A percentile compares a stretch with the other conserved stretches of the same genome.
phyloP scores from a whole-genome alignment of 805 yeast genomes.

The Candida hungchunana region DNA sequence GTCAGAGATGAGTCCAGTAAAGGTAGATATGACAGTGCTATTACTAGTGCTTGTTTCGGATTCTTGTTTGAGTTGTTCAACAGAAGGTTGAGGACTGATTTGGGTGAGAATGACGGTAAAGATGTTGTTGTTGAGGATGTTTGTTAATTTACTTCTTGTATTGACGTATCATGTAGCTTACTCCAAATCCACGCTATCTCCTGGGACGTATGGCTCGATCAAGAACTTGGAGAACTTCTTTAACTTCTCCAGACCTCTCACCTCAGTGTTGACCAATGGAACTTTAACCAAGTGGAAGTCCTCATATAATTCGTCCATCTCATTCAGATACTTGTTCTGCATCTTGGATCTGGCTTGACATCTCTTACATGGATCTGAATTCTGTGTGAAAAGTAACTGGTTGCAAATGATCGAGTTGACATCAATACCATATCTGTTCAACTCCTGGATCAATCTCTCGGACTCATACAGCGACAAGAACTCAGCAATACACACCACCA shows the following conservation, averaged over 20 bases:
- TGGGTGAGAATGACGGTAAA: conserved; percentile 58
- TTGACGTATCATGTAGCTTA: too few relatives aligned
- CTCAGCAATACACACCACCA: conserved; percentile 97
- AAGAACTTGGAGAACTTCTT: conserved; percentile 79
- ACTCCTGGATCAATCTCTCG: conserved; percentile 95
- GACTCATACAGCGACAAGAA: conserved; percentile 94
- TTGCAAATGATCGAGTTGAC: conserved; percentile 95
- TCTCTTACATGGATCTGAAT: conserved; percentile 76
- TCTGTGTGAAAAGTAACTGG: conserved; percentile 82
- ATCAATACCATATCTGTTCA: conserved; percentile 92
- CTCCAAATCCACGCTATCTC: conserved; percentile 25
- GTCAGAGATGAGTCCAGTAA: conserved; percentile 74
- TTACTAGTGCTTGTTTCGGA: conserved; percentile 61
- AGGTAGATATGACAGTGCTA: conserved; percentile 80
- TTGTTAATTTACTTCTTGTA: too few relatives aligned
- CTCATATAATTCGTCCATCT: conserved; percentile 93
- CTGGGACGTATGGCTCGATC: conserved; percentile 71
- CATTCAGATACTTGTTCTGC: conserved; percentile 93
- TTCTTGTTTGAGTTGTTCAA: conserved; percentile 69
- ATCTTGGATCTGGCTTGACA: conserved; percentile 91
- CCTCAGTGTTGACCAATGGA: conserved; percentile 93
- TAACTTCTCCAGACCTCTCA: conserved; percentile 86
- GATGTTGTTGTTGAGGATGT: conserved; percentile 53
- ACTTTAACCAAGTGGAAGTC: conserved; percentile 95
- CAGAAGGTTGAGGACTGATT: conserved; percentile 59